phyloP scores from a whole-genome alignment of 148 eudicot genomes.

The Cornus suecica region DNA sequence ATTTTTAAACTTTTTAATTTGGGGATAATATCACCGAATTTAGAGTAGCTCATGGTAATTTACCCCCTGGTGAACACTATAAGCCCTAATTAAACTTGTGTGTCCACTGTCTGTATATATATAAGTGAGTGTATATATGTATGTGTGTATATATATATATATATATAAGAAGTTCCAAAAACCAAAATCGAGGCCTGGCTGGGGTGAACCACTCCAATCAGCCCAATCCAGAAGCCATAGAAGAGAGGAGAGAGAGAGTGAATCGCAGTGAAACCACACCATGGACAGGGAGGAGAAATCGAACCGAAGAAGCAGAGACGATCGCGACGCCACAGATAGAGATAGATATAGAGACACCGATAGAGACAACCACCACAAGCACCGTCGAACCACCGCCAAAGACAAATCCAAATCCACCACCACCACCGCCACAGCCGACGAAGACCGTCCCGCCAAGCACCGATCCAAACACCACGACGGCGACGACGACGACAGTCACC shows the following conservation, averaged over 20 bases:
- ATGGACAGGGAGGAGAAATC: conserved; percentile 51
- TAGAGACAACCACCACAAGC: conserved; percentile 35
- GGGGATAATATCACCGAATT: no score
- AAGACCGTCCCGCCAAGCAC: conserved; percentile 27
- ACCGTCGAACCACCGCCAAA: conserved; percentile 27
- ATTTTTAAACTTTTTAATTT: no score
- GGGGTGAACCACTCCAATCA: no score
- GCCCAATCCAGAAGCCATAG: conserved; percentile 3
- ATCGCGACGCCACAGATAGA: conserved; percentile 28
- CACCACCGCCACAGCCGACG: conserved; percentile 20
- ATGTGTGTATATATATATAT: no score
- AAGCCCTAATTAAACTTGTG: no score
- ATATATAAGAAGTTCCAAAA: no score
- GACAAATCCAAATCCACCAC: conserved; percentile 25
- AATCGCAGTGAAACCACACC: conserved; percentile 4
- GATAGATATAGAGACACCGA: conserved; percentile 35
- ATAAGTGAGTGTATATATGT: no score
- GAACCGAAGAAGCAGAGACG: conserved; percentile 38
- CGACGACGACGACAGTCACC: conserved; percentile 14
- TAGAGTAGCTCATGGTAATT: no score
- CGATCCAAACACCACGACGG: conserved; percentile 22
- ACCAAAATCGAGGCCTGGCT: no score
- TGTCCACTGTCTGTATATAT: no score
- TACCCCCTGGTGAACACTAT: no score
- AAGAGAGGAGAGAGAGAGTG: conserved; percentile 6